Percentiles rank a stretch among this genome's conserved stretches.
Evolutionary conservation across 2,329 filamentous ascomycete species (phyloP).

Genomic region (Penicillium sp.): DNA sequence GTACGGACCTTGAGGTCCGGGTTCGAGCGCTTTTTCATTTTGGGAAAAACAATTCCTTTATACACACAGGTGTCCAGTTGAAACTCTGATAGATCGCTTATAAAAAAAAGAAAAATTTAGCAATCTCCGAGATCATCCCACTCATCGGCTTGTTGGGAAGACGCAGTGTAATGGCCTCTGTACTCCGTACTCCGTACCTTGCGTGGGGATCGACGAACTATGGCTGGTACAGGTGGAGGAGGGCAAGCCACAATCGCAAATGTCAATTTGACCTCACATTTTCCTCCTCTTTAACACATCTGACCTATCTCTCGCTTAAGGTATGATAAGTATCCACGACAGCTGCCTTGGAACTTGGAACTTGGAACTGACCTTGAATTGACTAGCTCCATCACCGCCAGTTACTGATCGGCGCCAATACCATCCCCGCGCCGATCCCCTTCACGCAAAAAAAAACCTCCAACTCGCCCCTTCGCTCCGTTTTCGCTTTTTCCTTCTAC

Average conservation of each 20-base stretch:
- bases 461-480: constrained; percentile 2
- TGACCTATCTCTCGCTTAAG: not conserved
- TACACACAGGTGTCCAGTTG: too few relatives aligned
- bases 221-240: constrained; percentile 6
- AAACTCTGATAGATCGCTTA: too few relatives aligned
- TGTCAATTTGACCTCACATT: constrained; percentile 12
- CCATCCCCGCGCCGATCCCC: constrained; percentile 25
- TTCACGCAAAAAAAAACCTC: constrained; percentile 14
- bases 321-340: not conserved
- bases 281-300: not conserved
- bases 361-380: not conserved
- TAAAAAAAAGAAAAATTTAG: too few relatives aligned
- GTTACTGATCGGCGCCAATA: constrained; percentile 19
- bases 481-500: not conserved
- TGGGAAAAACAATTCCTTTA: too few relatives aligned
- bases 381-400: constrained; percentile 9
- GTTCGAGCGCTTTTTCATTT: too few relatives aligned
- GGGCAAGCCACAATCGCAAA: constrained; percentile 14
- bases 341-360: not conserved
- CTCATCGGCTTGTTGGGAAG: not conserved
- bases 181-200: constrained; percentile 11
- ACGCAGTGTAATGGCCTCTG: too few relatives aligned
- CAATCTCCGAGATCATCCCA: too few relatives aligned
- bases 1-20: too few relatives aligned
- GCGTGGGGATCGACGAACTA: constrained; percentile 19